Evolutionary conservation across 495 filamentous ascomycete genomes (phyloP), one percentile per base, ranked within the genome.

Genomic region (Trichoderma orchidacearum): DNA sequence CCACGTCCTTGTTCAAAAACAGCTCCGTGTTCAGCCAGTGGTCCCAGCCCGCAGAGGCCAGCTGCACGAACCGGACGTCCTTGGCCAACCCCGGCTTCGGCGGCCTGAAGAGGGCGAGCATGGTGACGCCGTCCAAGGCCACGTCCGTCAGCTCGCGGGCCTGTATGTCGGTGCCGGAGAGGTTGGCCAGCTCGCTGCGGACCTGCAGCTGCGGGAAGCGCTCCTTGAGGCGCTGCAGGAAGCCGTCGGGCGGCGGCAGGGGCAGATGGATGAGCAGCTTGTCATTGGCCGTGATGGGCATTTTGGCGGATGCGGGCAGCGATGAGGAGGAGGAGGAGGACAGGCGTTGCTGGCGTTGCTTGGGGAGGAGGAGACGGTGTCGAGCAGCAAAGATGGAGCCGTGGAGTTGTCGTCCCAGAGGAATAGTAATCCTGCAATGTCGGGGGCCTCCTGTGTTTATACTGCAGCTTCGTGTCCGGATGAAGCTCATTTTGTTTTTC

Each of bases 11-110:
- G 25, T 81, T 72, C 18, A 66, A 81, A 61, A 83, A 82, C 8
- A 89, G 73, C 5, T 84, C 83, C 41, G 31, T 80, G 66, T 2
- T 77, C 59, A 79, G 54, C 13, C 87, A 59, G 51, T 80, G 81
- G 63, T 91, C 85, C 12, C 79, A 73, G 1, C 88, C 87, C 3
- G 88, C 86, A 38, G 75, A 81, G 63, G 80, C 75, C 31, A 86
- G 73, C 57, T 93, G 87, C 32, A 91, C 78, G 38, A 87, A 63
- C 60, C 83, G 80, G 18, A 89, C 65, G n/a, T 82, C 79, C 15
- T 69, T 73, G 2, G 66, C 67, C 5, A 69, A 55, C 18, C 70
- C 64, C 9, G 66, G 61, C 29, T 67, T 62, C 8, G 68, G 63
- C 17, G 86, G 67, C 56, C 71, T 58, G 8, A 66, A 58, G 8